Conservation (phyloP, 129 eudicot genomes). For the Escallonia herrerae region DNA sequence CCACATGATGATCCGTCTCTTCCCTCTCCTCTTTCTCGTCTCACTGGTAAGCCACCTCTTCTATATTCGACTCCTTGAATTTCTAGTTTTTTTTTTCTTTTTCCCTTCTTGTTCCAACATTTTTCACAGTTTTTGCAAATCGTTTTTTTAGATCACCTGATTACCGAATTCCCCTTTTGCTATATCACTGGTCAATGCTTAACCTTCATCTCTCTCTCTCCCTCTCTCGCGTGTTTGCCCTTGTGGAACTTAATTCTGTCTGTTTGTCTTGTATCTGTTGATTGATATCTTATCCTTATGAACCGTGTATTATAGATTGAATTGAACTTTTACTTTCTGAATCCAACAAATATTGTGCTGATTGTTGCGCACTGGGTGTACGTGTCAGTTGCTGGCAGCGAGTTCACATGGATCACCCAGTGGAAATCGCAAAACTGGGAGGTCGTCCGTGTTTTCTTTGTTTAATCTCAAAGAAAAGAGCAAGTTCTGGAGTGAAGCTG, state of each 20-base stretch:
- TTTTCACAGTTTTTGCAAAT: background rate
- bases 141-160: too few relatives aligned
- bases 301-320: too few relatives aligned
- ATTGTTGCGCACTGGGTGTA: background rate
- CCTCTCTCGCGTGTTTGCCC: too few relatives aligned
- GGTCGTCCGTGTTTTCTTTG: conserved; percentile 79
- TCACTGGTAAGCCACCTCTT: conserved; percentile 19
- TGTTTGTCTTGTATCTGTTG: conserved; percentile 2
- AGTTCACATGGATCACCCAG: conserved; percentile 49
- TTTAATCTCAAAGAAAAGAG: conserved; percentile 92
- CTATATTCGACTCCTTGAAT: too few relatives aligned
- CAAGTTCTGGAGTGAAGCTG: conserved; percentile 91
- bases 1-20: conserved; percentile 16
- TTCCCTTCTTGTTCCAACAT: background rate
- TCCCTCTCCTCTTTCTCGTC: conserved; percentile 16
- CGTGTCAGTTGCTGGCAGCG: conserved; percentile 43
- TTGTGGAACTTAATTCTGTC: background rate
- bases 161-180: too few relatives aligned
- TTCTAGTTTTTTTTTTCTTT: background rate
- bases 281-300: background rate
- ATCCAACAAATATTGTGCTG: background rate
- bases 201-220: too few relatives aligned
- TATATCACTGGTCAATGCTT: too few relatives aligned
- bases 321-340: background rate
- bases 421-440: conserved; percentile 47